Evolutionary conservation across 352 stramenopile species (phyloP), one percentile per base, ranked within the genome.

Genomic region (Stramenopiles sp.): DNA sequence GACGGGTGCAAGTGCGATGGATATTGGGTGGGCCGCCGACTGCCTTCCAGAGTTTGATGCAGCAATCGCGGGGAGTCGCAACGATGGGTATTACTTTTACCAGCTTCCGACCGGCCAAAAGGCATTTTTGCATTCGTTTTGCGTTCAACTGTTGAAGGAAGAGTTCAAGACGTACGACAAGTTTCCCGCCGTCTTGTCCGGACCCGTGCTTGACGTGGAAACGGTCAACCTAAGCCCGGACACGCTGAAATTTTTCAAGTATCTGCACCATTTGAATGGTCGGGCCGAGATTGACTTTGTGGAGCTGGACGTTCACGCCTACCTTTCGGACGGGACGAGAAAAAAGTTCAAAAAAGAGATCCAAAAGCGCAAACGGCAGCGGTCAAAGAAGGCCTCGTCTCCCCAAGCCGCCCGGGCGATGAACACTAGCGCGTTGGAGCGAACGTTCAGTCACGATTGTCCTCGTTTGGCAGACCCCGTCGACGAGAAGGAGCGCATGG

Each of bases 121-220:
- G 25, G 25, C 43, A 63, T 63, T 63, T 63, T 63, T 63, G 43
- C 43, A 63, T 63, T 25, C 43, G 43, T 63, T 63, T 63, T 63
- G 43, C 25, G 43, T 63, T 25, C 12, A 63, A 18, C 43, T 63
- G 43, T 63, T 63, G 25, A 63, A 63, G 25, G 43, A 63, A 63
- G 43, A 63, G 25, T 63, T 63, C 25, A 63, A 63, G 25, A 63
- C 43, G 25, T 63, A 63, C 25, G 43, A 63, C 25, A 63, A 63
- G 12, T 63, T 63, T 63, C 43, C 43, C 12, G 12, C 43, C 25
- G 43, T 18, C 12, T 63, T 63, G 25, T 63, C 43, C 12, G 25
- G 43, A 18, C 12, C 12, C 43, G 43, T 63, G 43, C 25, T 63
- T 12, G 43, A 63, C 25, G 25, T 63, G 12, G 43, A 63, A 63